phyloP scores from a whole-genome alignment of 148 eudicot species.

The Rhododendron vialii region DNA sequence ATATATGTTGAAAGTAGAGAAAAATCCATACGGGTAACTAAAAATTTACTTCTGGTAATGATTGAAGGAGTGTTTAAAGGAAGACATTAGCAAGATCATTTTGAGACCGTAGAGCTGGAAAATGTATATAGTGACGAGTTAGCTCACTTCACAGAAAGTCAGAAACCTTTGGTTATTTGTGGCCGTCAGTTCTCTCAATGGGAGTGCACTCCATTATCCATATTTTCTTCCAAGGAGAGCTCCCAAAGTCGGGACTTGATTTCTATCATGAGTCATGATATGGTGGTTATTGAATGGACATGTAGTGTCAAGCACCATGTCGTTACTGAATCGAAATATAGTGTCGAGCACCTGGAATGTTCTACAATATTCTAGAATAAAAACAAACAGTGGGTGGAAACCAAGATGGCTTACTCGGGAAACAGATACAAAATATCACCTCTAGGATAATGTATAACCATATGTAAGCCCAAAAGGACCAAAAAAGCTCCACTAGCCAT shows the following conservation, averaged over 20 bases:
- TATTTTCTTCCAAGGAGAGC: background rate
- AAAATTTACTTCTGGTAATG: background rate
- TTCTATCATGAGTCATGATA: background rate
- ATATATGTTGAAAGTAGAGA: background rate
- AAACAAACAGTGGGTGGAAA: constrained; percentile 11
- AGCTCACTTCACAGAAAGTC: background rate
- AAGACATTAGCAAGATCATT: background rate
- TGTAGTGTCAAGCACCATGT: background rate
- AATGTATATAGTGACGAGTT: background rate
- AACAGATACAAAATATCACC: constrained; percentile 34
- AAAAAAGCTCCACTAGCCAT: constrained; percentile 89
- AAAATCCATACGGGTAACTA: background rate
- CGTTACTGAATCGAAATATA: background rate
- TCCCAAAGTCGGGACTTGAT: background rate
- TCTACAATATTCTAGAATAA: background rate
- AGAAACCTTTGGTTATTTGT: background rate
- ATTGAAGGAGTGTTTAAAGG: background rate
- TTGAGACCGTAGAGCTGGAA: background rate
- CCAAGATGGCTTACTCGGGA: constrained; percentile 8
- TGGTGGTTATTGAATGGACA: background rate
- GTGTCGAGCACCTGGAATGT: background rate
- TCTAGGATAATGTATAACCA: constrained; percentile 83
- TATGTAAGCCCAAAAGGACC: constrained; percentile 97
- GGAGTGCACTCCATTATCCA: background rate
- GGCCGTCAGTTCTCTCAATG: background rate